Conservation (phyloP, 202 grass and related monocot genomes). For the Carex sylvatica region DNA sequence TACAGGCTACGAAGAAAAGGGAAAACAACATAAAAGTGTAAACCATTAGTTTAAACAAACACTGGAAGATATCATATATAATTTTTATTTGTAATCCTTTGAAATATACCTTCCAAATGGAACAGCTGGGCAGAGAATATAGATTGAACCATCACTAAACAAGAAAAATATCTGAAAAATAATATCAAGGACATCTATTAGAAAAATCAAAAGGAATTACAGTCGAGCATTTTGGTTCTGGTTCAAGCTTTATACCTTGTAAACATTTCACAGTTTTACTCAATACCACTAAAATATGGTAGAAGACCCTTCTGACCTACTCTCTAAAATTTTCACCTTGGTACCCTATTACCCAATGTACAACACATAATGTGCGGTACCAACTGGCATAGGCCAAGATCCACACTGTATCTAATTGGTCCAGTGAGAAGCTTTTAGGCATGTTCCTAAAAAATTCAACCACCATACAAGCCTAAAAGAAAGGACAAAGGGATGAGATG, state of each 20-base stretch:
- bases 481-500: background rate
- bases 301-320: background rate
- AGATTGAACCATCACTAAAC: constrained; percentile 89
- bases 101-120: constrained; percentile 85
- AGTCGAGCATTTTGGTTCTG: background rate
- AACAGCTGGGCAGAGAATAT: constrained; percentile 86
- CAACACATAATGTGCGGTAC: background rate
- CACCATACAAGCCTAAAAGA: background rate
- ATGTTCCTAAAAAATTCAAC: background rate
- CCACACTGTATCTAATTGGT: background rate
- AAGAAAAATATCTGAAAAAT: constrained; percentile 81
- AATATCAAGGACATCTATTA: constrained; percentile 2
- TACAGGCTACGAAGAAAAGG: constrained; percentile 53
- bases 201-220: constrained; percentile 13
- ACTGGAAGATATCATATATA: background rate
- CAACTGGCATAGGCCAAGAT: background rate
- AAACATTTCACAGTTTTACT: background rate
- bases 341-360: background rate
- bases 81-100: constrained; percentile 21
- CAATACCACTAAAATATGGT: background rate
- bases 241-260: background rate
- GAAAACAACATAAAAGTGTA: constrained; percentile 17
- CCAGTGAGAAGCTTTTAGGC: background rate
- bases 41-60: constrained; percentile 16
- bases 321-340: background rate